phyloP scores from a whole-genome alignment of 768 basidiomycete species.

The Mycena galericulata region DNA sequence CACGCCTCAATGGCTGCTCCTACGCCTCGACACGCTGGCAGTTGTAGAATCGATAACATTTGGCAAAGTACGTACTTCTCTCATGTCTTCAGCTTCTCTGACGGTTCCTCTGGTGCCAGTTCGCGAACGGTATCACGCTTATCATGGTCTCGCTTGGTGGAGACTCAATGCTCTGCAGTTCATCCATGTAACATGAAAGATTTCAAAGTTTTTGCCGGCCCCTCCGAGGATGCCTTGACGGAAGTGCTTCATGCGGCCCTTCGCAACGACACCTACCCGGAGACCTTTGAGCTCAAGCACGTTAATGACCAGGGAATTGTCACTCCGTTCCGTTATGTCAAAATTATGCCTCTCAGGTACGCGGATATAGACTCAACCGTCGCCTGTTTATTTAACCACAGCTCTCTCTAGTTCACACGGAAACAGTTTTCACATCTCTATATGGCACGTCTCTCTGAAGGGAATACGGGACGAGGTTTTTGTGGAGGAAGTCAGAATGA shows the following conservation, averaged over 20 bases:
- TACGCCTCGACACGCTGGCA: constrained; percentile 68
- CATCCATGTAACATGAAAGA: constrained; percentile 91
- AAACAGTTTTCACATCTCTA: constrained; percentile 80
- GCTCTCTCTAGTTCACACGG: constrained; percentile 67
- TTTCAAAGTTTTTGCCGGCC: constrained; percentile 78
- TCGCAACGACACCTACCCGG: constrained; percentile 72
- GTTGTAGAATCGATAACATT: constrained; percentile 85
- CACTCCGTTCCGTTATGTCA: constrained; percentile 77
- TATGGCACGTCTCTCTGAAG: constrained; percentile 77
- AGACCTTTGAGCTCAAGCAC: constrained; percentile 72
- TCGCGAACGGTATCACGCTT: constrained; percentile 51
- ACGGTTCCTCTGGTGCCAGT: constrained; percentile 45
- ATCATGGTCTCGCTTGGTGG: not conserved
- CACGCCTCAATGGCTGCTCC: constrained; percentile 76
- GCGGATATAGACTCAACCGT: constrained; percentile 37
- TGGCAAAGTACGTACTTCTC: constrained; percentile 71
- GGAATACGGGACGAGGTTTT: constrained; percentile 69
- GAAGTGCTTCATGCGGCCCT: constrained; percentile 73
- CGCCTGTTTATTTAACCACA: not conserved
- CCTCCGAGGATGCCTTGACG: constrained; percentile 72
- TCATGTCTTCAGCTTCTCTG: constrained; percentile 25
- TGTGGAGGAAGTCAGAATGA: constrained; percentile 64
- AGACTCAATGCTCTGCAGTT: constrained; percentile 53
- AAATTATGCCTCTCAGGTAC: constrained; percentile 82
- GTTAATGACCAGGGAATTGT: constrained; percentile 65